phyloP scores from a whole-genome alignment of 257 asterid species.

The Nicotiana otophora region DNA sequence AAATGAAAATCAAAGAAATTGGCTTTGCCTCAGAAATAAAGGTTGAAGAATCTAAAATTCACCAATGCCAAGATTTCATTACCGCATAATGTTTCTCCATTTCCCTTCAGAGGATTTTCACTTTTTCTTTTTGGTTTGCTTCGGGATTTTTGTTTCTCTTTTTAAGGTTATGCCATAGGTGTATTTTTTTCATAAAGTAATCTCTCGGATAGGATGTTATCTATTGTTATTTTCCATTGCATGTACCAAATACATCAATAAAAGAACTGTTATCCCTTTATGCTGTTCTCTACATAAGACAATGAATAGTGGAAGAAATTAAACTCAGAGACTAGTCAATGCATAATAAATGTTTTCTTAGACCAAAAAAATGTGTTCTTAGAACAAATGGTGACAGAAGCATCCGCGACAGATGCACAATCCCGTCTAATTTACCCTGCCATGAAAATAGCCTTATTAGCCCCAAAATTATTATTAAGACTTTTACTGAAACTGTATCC shows the following conservation, averaged over 20 bases:
- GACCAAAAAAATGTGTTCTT: background rate
- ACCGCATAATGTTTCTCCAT: background rate
- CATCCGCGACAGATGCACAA: background rate
- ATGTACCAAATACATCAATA: constrained; percentile 4
- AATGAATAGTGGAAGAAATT: background rate
- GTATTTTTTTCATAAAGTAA: background rate
- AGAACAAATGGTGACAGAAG: background rate
- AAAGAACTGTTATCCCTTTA: background rate
- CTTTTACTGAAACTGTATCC: background rate
- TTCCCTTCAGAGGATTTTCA: background rate
- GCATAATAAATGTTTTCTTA: too few species aligned
- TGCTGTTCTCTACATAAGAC: background rate
- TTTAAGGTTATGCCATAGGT: background rate
- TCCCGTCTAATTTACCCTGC: background rate
- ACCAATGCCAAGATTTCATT: background rate
- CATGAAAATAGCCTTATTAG: background rate
- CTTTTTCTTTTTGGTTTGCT: background rate
- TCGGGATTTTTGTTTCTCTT: background rate
- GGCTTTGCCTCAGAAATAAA: background rate
- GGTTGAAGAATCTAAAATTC: background rate
- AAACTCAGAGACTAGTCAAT: constrained; percentile 1
- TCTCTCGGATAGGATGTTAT: background rate
- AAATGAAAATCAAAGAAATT: background rate
- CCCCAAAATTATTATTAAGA: background rate
- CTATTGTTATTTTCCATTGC: background rate